Percentiles rank a stretch among this genome's conserved stretches.
Conservation (phyloP, 75 land plant species). For the Picea glauca region DNA sequence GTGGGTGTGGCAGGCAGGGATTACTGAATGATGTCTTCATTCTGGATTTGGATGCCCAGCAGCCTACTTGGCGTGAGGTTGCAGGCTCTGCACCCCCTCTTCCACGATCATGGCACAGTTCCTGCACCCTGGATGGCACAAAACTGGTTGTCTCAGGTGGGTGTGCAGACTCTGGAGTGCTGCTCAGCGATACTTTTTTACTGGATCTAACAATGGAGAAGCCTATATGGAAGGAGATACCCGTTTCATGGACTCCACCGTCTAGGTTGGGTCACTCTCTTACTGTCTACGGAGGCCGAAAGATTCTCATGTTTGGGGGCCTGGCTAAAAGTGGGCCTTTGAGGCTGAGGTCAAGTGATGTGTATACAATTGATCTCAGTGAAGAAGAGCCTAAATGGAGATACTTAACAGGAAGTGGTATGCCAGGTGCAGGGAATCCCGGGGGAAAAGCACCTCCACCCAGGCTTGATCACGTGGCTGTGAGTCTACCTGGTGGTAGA, state of each 20-base stretch:
- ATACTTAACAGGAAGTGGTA: constrained; percentile 41
- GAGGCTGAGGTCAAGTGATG: constrained; percentile 65
- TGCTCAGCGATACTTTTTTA: constrained; percentile 79
- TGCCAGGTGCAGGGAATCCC: constrained; percentile 36
- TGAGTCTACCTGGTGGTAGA: constrained; percentile 81
- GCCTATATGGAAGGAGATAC: constrained; percentile 80
- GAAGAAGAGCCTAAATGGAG: constrained; percentile 73
- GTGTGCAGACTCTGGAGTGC: constrained; percentile 86
- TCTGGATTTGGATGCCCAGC: constrained; percentile 74
- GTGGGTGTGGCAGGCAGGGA: constrained; percentile 81
- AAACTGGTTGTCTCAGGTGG: constrained; percentile 87
- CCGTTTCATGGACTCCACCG: constrained; percentile 69
- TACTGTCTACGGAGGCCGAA: constrained; percentile 59
- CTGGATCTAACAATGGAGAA: constrained; percentile 74
- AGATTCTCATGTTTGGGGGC: constrained; percentile 86
- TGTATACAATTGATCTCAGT: constrained; percentile 68
- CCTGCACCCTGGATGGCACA: constrained; percentile 81
- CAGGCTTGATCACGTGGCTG: constrained; percentile 81
- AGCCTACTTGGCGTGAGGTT: constrained; percentile 79
- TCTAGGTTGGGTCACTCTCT: constrained; percentile 73
- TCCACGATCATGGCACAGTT: constrained; percentile 91
- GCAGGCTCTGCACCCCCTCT: constrained; percentile 67
- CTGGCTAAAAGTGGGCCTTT: constrained; percentile 77
- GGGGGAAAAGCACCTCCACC: constrained; percentile 68
- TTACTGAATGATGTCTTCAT: constrained; percentile 82